A percentile compares a stretch with the other conserved stretches of the same genome.
Conservation (phyloP, 1,139 yeast genomes). For the Geotrichum europaeum region DNA sequence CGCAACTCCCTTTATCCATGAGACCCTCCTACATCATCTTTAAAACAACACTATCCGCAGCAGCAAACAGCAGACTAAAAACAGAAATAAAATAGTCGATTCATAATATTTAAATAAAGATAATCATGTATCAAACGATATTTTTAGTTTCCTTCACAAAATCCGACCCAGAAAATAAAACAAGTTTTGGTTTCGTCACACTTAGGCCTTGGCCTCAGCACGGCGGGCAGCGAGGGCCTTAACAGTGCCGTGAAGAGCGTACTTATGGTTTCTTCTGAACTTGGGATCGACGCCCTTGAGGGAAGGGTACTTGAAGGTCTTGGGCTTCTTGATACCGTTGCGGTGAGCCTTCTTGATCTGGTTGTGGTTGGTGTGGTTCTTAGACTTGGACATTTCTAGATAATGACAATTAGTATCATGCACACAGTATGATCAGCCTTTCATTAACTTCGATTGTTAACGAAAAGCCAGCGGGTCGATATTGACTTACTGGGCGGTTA, state of each 20-base stretch:
- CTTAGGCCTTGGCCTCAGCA: constrained; percentile 19
- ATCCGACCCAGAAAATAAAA: background rate
- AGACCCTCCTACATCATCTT: background rate
- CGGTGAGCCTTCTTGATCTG: constrained; percentile 99
- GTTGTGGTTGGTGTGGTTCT: constrained; percentile 99
- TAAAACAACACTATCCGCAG: background rate
- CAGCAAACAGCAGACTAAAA: background rate
- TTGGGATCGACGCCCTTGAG: constrained; percentile 98
- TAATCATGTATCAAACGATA: background rate
- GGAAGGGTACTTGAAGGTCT: constrained; percentile 95
- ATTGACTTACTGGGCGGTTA: constrained; percentile 9
- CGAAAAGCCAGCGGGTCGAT: background rate
- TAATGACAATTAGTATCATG: background rate
- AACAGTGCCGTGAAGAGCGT: constrained; percentile 97
- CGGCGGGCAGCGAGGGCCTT: constrained; percentile 64
- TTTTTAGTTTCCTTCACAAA: background rate
- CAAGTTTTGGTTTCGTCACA: background rate
- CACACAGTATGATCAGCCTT: background rate
- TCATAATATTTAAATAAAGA: background rate
- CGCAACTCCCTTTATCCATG: background rate
- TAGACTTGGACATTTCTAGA: constrained; percentile 39
- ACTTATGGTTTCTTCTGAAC: constrained; percentile 98
- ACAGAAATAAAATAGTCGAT: background rate
- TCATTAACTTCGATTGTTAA: background rate
- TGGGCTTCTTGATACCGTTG: constrained; percentile 99